Evolutionary conservation across 441 rosid species (phyloP).

Genomic region (Raphanus hybrid): DNA sequence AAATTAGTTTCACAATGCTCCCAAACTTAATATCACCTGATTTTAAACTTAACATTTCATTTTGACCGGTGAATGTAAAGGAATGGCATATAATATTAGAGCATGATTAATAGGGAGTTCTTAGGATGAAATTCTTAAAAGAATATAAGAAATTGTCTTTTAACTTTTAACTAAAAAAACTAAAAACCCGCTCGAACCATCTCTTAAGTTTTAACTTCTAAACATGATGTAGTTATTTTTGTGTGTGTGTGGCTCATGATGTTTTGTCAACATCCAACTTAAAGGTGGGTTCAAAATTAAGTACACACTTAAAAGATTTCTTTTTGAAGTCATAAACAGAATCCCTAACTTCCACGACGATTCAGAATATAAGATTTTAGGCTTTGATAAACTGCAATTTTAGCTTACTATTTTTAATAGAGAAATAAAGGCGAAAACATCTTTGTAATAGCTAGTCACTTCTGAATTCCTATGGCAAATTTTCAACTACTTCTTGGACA

Average conservation of each 20-base stretch:
- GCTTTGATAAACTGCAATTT: neutral
- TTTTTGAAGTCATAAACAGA: neutral
- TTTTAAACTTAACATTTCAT: neutral
- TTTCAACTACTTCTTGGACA: conserved; percentile 34
- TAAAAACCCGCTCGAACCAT: no score
- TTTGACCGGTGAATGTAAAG: neutral
- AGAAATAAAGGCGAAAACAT: no score
- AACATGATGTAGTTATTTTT: neutral
- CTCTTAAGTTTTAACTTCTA: no score
- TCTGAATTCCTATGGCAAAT: neutral
- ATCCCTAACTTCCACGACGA: neutral
- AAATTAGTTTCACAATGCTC: neutral
- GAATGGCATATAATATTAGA: no score
- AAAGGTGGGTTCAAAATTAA: neutral
- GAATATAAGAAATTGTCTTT: no score
- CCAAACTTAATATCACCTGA: neutral
- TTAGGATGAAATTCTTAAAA: no score
- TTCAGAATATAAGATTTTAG: neutral
- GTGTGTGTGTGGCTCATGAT: neutral
- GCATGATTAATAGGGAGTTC: no score
- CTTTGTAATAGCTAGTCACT: no score
- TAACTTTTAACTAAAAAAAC: no score
- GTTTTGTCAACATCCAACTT: neutral
- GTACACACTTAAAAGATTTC: neutral
- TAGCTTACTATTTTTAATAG: neutral